Conservation (phyloP, 257 asterid species). For the Plectranthus barbatus region DNA sequence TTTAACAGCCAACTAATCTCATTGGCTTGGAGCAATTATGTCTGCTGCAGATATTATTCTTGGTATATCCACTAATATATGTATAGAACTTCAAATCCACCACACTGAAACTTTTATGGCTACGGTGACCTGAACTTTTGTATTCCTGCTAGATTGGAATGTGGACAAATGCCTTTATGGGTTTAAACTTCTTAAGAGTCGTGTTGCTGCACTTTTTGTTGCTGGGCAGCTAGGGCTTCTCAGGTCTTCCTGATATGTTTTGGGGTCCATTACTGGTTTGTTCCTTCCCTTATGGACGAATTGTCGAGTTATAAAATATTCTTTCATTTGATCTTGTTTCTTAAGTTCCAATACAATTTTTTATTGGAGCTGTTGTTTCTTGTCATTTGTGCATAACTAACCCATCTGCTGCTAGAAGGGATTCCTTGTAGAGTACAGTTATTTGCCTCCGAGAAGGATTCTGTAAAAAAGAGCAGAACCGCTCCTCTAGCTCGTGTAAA, state of each 20-base stretch:
- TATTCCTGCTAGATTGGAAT: conserved; percentile 74
- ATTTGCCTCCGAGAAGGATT: conserved; percentile 94
- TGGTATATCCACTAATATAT: conserved; percentile 40
- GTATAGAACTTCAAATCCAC: conserved; percentile 1
- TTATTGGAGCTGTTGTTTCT: conserved; percentile 92
- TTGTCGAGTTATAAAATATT: background rate
- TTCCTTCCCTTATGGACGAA: conserved; percentile 3
- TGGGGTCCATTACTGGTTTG: conserved; percentile 98
- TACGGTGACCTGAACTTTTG: conserved; percentile 1
- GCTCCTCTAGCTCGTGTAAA: conserved; percentile 93
- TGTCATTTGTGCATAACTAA: conserved; percentile 82
- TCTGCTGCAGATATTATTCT: conserved; percentile 93
- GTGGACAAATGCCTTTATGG: conserved; percentile 97
- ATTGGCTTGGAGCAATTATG: conserved; percentile 96
- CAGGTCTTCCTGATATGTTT: conserved; percentile 94
- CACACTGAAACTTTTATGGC: background rate
- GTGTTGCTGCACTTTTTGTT: conserved; percentile 81
- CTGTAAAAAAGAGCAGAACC: conserved; percentile 79
- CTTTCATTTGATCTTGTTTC: too few species aligned
- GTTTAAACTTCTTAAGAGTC: conserved; percentile 88
- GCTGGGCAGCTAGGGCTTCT: conserved; percentile 84
- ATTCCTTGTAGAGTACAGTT: conserved; percentile 90
- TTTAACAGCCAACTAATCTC: conserved; percentile 93
- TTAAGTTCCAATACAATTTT: conserved; percentile 93
- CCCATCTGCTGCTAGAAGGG: conserved; percentile 96